Evolutionary conservation across 495 filamentous ascomycete species (phyloP).

Genomic region (Letharia lupina): DNA sequence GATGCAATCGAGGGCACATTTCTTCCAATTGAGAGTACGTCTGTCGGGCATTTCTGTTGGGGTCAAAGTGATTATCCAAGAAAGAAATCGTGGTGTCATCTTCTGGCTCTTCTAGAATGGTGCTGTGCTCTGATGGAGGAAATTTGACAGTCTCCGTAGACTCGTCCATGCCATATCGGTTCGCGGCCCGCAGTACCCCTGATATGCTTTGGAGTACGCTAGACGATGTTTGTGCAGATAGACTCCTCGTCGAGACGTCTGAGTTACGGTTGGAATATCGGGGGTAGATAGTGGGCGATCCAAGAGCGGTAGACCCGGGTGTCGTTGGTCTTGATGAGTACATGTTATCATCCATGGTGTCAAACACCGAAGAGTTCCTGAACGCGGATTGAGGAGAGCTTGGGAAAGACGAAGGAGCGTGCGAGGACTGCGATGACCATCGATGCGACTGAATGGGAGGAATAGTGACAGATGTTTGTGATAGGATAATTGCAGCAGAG

Average conservation of each 20-base stretch:
- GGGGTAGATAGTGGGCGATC: constrained; percentile 42
- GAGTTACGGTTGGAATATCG: constrained; percentile 46
- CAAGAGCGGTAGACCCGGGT: constrained; percentile 60
- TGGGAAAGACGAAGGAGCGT: constrained; percentile 54
- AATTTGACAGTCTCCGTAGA: background rate
- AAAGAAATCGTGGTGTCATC: constrained; percentile 7
- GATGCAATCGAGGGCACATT: constrained; percentile 31
- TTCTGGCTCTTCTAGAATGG: constrained; percentile 26
- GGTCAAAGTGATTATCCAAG: constrained; percentile 24
- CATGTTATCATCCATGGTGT: constrained; percentile 47
- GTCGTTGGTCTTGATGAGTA: constrained; percentile 64
- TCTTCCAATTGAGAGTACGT: constrained; percentile 20
- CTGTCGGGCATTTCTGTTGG: constrained; percentile 25
- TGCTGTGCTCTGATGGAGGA: constrained; percentile 6
- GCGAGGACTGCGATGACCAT: constrained; percentile 59
- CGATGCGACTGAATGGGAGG: constrained; percentile 39
- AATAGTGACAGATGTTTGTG: constrained; percentile 56
- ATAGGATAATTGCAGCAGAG: constrained; percentile 48
- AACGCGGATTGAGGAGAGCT: constrained; percentile 72
- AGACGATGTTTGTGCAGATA: constrained; percentile 8
- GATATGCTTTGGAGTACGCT: constrained; percentile 7
- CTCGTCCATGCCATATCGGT: constrained; percentile 3
- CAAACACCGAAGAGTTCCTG: constrained; percentile 69
- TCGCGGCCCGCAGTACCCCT: background rate
- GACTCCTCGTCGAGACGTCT: constrained; percentile 44